A percentile compares a stretch with the other conserved stretches of the same genome.
Evolutionary conservation across 352 stramenopile species (phyloP).

Genomic region (Achlya hypogyna): DNA sequence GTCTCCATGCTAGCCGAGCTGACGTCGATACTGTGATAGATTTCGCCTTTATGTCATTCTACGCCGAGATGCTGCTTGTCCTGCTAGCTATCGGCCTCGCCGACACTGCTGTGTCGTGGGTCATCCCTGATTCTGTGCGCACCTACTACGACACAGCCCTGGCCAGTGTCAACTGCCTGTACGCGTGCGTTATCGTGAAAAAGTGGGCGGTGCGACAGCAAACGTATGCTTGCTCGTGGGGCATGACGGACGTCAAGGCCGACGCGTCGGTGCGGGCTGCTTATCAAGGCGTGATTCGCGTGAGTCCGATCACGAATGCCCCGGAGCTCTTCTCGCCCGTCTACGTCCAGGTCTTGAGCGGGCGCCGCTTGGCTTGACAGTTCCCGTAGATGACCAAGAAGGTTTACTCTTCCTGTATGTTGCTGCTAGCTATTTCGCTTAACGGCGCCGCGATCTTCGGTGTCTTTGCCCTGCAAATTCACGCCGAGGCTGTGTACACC

Average conservation of each 20-base stretch:
- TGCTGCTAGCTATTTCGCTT: not conserved
- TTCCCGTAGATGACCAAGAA: not conserved
- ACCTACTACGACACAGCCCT: conserved; percentile 27
- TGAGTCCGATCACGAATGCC: conserved; percentile 45
- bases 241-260: conserved; percentile 28
- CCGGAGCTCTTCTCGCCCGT: conserved; percentile 41
- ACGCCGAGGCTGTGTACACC: not conserved
- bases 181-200: conserved; percentile 40
- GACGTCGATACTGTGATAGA: conserved; percentile 25
- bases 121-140: not conserved
- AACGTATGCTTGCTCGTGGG: conserved; percentile 38
- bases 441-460: conserved; percentile 9
- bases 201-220: conserved; percentile 51
- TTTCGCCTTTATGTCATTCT: conserved; percentile 57
- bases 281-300: conserved; percentile 40
- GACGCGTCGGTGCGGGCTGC: conserved; percentile 30
- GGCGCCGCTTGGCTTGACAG: not conserved
- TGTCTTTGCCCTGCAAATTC: conserved; percentile 14
- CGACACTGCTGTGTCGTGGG: not conserved
- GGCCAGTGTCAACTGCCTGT: conserved; percentile 37
- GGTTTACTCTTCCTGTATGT: not conserved
- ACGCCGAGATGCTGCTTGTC: conserved; percentile 33
- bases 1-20: not conserved
- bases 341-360: conserved; percentile 18
- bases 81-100: conserved; percentile 14